These are phyloP conservation scores for Fraxinus dipetala DNA, from an alignment of 305 asterid species.

Conservation along the genomic window DNA sequence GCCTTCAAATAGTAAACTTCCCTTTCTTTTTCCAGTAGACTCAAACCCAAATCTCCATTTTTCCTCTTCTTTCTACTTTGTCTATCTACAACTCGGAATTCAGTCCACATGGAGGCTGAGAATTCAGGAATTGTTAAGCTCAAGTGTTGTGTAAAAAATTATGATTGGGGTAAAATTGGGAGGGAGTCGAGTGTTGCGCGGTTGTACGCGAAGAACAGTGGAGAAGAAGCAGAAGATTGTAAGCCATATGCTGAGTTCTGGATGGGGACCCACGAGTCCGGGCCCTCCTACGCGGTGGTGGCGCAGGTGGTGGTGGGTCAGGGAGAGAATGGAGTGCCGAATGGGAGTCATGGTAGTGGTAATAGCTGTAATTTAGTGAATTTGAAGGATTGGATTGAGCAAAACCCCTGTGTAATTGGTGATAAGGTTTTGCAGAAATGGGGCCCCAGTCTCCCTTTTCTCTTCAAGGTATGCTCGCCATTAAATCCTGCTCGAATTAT, in stretches of 20 bases:
- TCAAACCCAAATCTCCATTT: constrained; percentile 9
- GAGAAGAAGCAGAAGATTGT: constrained; percentile 39
- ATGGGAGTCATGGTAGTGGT: constrained; percentile 22
- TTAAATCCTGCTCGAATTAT: neutral
- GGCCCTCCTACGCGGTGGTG: constrained; percentile 59
- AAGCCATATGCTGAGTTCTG: constrained; percentile 80
- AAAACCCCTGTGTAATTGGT: constrained; percentile 67
- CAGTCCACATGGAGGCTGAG: constrained; percentile 21
- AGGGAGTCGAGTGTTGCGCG: constrained; percentile 69
- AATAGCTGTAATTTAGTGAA: constrained; percentile 25
- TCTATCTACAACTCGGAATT: neutral
- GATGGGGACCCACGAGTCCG: constrained; percentile 98
- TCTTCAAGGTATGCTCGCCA: constrained; percentile 58
- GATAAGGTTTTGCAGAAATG: constrained; percentile 60
- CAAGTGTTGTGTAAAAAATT: constrained; percentile 62
- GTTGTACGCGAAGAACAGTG: constrained; percentile 50
- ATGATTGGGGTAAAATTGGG: constrained; percentile 82
- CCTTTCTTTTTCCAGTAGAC: constrained; percentile 31
- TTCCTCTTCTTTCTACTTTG: constrained; percentile 20
- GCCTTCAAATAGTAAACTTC: constrained; percentile 29
- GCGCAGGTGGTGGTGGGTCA: constrained; percentile 21
- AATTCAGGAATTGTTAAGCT: constrained; percentile 41
- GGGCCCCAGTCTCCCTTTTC: constrained; percentile 82
- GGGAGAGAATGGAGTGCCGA: constrained; percentile 8
- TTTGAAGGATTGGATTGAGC: constrained; percentile 77